A percentile compares a stretch with the other conserved stretches of the same genome.
These are phyloP conservation scores for Pythium aphanidermatum DNA, from an alignment of 352 stramenopile species.

Conservation along the genomic window DNA sequence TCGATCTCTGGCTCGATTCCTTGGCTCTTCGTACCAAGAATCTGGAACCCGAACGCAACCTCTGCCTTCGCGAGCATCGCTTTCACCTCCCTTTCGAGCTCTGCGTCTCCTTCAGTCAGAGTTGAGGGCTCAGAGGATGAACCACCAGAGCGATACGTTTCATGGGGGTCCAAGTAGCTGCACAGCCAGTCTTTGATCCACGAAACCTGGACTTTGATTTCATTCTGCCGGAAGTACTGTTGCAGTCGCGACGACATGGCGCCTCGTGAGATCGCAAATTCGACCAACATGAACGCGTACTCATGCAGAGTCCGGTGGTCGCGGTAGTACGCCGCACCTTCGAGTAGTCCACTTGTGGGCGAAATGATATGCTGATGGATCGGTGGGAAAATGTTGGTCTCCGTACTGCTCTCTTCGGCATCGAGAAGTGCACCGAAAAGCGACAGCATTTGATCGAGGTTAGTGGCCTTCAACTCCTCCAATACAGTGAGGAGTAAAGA, in stretches of 20 bases:
- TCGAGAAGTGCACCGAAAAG: slow-evolving; percentile 40
- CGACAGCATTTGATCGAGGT: slow-evolving; percentile 35
- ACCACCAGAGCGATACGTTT: slow-evolving; percentile 5
- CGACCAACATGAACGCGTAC: slow-evolving; percentile 49
- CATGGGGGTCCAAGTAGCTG: slow-evolving; percentile 32
- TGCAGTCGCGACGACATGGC: slow-evolving; percentile 26
- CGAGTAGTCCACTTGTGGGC: slow-evolving; percentile 38
- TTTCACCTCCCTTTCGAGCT: slow-evolving; percentile 14
- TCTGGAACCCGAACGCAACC: slow-evolving; percentile 15
- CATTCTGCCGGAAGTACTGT: slow-evolving; percentile 29
- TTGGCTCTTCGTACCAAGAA: slow-evolving; percentile 1
- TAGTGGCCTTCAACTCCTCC: slow-evolving; percentile 54
- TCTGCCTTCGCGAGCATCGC: slow-evolving; percentile 16
- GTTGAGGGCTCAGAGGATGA: background rate
- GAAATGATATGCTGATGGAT: slow-evolving; percentile 54
- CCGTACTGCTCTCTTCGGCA: slow-evolving; percentile 8
- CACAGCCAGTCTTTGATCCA: slow-evolving; percentile 52
- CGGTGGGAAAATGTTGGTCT: background rate
- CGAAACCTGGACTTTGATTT: slow-evolving; percentile 22
- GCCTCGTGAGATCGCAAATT: slow-evolving; percentile 35
- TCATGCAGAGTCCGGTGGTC: slow-evolving; percentile 35
- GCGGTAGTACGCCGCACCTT: slow-evolving; percentile 59
- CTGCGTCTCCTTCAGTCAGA: background rate
- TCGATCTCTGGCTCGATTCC: background rate
- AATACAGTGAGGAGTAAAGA: slow-evolving; percentile 47